A percentile compares a stretch with the other conserved stretches of the same genome.
phyloP scores from a whole-genome alignment of 1,284 basidiomycete genomes.

The Wallemia mellicola region DNA sequence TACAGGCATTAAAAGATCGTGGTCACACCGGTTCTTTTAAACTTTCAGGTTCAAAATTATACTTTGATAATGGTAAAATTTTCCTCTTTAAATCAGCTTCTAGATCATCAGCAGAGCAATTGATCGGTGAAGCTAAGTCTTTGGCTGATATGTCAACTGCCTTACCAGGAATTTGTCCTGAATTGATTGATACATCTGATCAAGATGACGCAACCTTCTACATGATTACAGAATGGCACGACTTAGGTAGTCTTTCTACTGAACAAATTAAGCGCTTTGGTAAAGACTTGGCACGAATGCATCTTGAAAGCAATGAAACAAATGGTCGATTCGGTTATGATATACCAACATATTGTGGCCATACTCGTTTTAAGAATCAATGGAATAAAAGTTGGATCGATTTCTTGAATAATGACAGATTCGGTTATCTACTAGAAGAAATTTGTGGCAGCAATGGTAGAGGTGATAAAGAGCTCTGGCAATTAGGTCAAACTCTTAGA shows the following conservation, averaged over 20 bases:
- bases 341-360: conserved; percentile 4
- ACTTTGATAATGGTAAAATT: not conserved
- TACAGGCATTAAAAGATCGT: not conserved
- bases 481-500: not conserved
- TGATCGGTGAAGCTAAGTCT: conserved; percentile 5
- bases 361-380: conserved; percentile 3
- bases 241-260: not conserved
- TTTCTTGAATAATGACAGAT: conserved; percentile 2
- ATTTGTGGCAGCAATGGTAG: conserved; percentile 2
- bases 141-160: conserved; percentile 2
- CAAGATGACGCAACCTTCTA: not conserved
- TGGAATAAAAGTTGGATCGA: conserved; percentile 2
- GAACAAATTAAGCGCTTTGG: not conserved
- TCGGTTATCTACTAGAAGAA: conserved; percentile 1
- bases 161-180: conserved; percentile 1
- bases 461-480: not conserved
- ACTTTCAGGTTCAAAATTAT: not conserved
- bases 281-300: not conserved
- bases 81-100: not conserved
- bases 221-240: conserved; percentile 5
- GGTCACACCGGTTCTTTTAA: not conserved
- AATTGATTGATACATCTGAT: conserved; percentile 1
- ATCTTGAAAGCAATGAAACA: not conserved
- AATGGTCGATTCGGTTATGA: conserved; percentile 1
- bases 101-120: not conserved